These are phyloP conservation scores for Termitomyces sp. DNA, from an alignment of 768 basidiomycete species.

Conservation along the genomic window DNA sequence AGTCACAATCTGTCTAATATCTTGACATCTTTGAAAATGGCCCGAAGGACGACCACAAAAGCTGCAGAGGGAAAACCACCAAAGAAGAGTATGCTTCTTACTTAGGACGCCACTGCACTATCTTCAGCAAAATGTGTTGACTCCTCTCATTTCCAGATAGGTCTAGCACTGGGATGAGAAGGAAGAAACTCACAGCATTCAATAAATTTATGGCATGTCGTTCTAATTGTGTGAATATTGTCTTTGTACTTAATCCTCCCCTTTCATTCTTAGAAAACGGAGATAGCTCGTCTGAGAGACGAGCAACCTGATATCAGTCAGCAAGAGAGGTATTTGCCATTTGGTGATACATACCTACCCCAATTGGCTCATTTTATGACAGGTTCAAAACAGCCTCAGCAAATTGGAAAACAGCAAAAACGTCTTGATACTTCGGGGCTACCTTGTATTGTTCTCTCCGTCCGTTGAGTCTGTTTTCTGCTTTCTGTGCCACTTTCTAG, in stretches of 20 bases:
- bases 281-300: conserved; percentile 76
- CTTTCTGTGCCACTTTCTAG: conserved; percentile 2
- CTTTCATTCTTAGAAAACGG: conserved; percentile 47
- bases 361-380: too few species aligned
- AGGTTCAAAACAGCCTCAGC: too few species aligned
- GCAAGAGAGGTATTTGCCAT: conserved; percentile 56
- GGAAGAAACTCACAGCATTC: conserved; percentile 65
- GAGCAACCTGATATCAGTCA: conserved; percentile 66
- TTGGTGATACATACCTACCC: background rate
- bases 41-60: too few species aligned
- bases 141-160: conserved; percentile 26
- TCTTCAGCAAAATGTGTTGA: conserved; percentile 10
- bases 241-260: background rate
- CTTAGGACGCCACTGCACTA: conserved; percentile 7
- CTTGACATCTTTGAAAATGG: too few species aligned
- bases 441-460: too few species aligned
- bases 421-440: conserved; percentile 15
- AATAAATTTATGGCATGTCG: conserved; percentile 63
- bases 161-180: too few species aligned
- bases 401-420: too few species aligned
- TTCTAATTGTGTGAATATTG: background rate
- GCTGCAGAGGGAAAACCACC: too few species aligned
- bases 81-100: too few species aligned
- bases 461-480: background rate
- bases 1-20: background rate